A percentile compares a stretch with the other conserved stretches of the same genome.
Evolutionary conservation across 2,329 filamentous ascomycete genomes (phyloP).

Genomic region (Colletotrichum filicis): DNA sequence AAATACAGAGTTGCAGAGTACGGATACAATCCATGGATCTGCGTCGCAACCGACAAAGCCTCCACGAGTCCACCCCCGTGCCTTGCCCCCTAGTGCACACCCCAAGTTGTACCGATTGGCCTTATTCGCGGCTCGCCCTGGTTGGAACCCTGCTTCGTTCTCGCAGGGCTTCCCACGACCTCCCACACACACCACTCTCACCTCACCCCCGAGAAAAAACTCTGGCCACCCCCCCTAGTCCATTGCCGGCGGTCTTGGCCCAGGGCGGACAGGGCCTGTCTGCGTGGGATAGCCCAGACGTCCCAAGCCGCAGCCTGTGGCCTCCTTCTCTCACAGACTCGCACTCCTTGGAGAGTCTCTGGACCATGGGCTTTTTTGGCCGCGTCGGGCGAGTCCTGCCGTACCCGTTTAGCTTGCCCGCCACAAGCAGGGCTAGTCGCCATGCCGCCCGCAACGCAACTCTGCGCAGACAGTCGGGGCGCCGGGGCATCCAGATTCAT

Average conservation of each 20-base stretch:
- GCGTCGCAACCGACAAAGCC: slow-evolving; percentile 26
- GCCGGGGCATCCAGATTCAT: slow-evolving; percentile 28
- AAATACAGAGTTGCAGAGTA: no score
- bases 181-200: slow-evolving; percentile 6
- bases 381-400: slow-evolving; percentile 14
- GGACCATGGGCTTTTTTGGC: not conserved
- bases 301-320: not conserved
- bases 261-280: slow-evolving; percentile 10
- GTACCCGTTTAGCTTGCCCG: slow-evolving; percentile 32
- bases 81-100: not conserved
- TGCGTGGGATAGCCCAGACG: slow-evolving; percentile 30
- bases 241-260: slow-evolving; percentile 26
- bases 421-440: slow-evolving; percentile 32
- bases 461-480: slow-evolving; percentile 9
- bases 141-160: slow-evolving; percentile 20
- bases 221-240: slow-evolving; percentile 22
- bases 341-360: not conserved
- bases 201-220: slow-evolving; percentile 11
- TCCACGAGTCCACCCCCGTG: slow-evolving; percentile 25
- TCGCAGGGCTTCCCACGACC: slow-evolving; percentile 13
- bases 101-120: slow-evolving; percentile 15
- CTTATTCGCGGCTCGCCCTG: not conserved
- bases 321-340: not conserved
- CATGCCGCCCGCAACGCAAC: slow-evolving; percentile 34
- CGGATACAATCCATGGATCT: slow-evolving; percentile 4